Conservation (phyloP, 2,329 filamentous ascomycete species). For the Cladosporium sp. region DNA sequence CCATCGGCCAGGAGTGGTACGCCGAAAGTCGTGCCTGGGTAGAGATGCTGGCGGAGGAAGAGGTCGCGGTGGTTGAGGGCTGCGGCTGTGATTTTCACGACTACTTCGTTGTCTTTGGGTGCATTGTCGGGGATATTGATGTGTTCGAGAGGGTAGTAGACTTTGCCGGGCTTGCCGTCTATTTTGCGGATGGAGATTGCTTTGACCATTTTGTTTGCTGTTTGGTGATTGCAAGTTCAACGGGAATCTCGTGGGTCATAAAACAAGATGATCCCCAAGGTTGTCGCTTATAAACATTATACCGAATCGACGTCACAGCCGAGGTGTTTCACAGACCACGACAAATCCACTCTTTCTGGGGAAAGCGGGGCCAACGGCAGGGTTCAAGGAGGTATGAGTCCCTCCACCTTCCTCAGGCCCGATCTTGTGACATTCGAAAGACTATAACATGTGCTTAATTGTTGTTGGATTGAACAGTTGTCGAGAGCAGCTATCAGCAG, state of each 20-base stretch:
- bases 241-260: not conserved
- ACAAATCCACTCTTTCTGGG: too few species aligned
- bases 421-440: too few species aligned
- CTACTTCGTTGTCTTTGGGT: constrained; percentile 56
- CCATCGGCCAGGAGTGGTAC: constrained; percentile 79
- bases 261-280: not conserved
- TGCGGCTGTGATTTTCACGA: constrained; percentile 70
- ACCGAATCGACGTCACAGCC: constrained; percentile 1
- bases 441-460: too few species aligned
- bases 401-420: too few species aligned
- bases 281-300: not conserved
- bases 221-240: too few species aligned
- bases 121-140: constrained; percentile 59
- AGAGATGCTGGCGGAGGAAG: constrained; percentile 88
- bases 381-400: too few species aligned
- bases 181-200: constrained; percentile 62
- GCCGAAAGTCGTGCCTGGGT: constrained; percentile 77
- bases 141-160: constrained; percentile 65
- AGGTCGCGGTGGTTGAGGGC: constrained; percentile 93
- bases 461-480: too few species aligned
- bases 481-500: too few species aligned
- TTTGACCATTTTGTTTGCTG: constrained; percentile 38
- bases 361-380: too few species aligned
- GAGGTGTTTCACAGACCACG: not conserved
- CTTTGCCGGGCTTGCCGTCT: constrained; percentile 79